A percentile compares a stretch with the other conserved stretches of the same genome.
Conservation (phyloP, 2,329 filamentous ascomycete species). For the Aspergillus pseudoviridinutans region DNA sequence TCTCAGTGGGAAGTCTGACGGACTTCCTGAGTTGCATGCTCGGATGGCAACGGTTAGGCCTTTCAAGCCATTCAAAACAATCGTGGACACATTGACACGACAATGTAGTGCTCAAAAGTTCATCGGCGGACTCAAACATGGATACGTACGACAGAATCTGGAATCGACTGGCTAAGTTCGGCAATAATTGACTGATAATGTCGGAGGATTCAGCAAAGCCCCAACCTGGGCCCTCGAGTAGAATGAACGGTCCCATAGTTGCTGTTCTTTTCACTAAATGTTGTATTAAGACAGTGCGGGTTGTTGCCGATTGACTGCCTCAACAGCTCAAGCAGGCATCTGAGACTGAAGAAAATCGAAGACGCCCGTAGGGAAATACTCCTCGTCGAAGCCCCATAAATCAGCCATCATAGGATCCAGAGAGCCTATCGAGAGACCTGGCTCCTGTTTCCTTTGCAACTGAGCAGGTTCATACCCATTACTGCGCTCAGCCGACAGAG, state of each 20-base stretch:
- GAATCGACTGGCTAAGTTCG: too few species aligned
- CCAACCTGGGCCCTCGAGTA: background rate
- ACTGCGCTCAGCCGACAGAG: slow-evolving; percentile 36
- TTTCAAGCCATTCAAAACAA: background rate
- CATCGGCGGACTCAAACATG: too few species aligned
- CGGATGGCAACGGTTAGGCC: background rate
- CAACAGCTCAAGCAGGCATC: slow-evolving; percentile 33
- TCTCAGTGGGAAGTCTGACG: background rate
- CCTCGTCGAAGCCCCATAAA: slow-evolving; percentile 39
- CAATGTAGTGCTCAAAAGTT: background rate
- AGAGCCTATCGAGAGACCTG: slow-evolving; percentile 35
- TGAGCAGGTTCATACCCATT: slow-evolving; percentile 23
- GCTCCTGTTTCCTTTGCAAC: slow-evolving; percentile 18
- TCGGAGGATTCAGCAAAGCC: background rate
- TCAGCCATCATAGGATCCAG: slow-evolving; percentile 40
- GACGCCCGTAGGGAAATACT: slow-evolving; percentile 40
- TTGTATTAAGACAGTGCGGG: background rate
- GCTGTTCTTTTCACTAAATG: too few species aligned
- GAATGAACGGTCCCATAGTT: background rate
- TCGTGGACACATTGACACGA: background rate
- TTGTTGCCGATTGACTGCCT: background rate
- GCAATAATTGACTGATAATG: background rate
- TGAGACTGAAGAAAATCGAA: slow-evolving; percentile 41
- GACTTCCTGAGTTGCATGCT: background rate
- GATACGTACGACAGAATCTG: too few species aligned